Evolutionary conservation across 495 filamentous ascomycete species (phyloP).

Genomic region (Staphylotrichum tortipilum): DNA sequence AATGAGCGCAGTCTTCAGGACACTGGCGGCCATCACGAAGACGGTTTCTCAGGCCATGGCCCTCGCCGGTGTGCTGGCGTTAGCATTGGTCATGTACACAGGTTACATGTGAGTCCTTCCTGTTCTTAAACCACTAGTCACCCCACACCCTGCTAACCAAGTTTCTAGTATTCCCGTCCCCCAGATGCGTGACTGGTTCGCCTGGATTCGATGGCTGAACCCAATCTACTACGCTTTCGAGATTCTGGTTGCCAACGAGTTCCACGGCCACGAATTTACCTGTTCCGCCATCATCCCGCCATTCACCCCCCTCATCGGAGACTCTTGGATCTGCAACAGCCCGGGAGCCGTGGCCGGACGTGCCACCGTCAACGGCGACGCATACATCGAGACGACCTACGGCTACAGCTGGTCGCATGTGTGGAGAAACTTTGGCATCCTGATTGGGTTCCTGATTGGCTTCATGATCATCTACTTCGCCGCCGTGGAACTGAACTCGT

Average conservation of each 20-base stretch:
- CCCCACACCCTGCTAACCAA: neutral
- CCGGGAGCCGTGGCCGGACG: constrained; percentile 42
- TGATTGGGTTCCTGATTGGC: constrained; percentile 58
- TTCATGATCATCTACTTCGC: constrained; percentile 62
- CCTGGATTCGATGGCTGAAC: constrained; percentile 76
- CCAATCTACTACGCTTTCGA: constrained; percentile 74
- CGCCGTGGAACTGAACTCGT: constrained; percentile 46
- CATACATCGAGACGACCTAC: constrained; percentile 52
- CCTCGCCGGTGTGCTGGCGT: constrained; percentile 58
- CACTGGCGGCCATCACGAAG: constrained; percentile 58
- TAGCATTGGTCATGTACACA: constrained; percentile 69
- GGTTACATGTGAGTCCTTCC: constrained; percentile 48
- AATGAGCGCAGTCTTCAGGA: constrained; percentile 55
- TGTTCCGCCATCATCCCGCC: constrained; percentile 37
- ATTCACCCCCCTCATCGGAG: constrained; percentile 23
- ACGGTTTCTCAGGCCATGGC: constrained; percentile 67
- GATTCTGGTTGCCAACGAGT: constrained; percentile 62
- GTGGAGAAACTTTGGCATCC: constrained; percentile 73
- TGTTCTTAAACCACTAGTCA: neutral
- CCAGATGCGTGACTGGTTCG: constrained; percentile 73
- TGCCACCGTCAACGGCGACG: constrained; percentile 47
- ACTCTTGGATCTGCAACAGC: constrained; percentile 48
- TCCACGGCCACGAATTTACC: constrained; percentile 44
- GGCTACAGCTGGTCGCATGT: constrained; percentile 54
- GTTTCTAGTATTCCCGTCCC: constrained; percentile 46